Evolutionary conservation across 164 flowering plant genomes (phyloP), one percentile per base, ranked within the genome.

Genomic region (Dillenia suffruticosa): DNA sequence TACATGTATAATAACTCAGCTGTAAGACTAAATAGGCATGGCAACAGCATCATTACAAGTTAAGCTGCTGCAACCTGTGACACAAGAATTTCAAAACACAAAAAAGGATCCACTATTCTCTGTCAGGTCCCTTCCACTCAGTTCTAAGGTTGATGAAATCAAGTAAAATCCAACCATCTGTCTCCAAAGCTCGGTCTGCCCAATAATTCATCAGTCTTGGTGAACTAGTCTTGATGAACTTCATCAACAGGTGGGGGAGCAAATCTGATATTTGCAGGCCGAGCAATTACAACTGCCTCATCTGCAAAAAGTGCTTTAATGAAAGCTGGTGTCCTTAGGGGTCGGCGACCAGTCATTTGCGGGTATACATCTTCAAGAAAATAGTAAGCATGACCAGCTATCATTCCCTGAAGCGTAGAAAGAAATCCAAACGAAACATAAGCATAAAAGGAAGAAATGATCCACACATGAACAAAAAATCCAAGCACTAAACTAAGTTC

Each of bases 301-400:
- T 92, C 97, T 0, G 92, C 92, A 77, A 92, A 95, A 44, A 92
- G 70, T 17, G 89, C 72, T 67, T 83, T 88, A 57, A 95, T 89
- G 51, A 95, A 76, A 4, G 82, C 64, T n/a, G 99, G 99, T 26
- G 99, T 95, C 73, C 59, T 82, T 14, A 95, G 73, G 61, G 96
- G 97, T 44, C 91, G 87, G 7, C 99, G 88, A 16, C 96, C 90
- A 8, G 97, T 86, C 96, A 95, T 85, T 60, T 77, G 56, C 13
- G 99, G 99, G 59, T 95, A 95, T 14, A 95, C 96, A 59, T 89
- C 96, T 74, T 88, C 97, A 16, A 95, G 89, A 64, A 95, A 95
- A 59, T 84, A 95, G 74, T 95, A 95, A 8, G 90, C 96, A 77
- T 92, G 99, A 47, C 99, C 99, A 5, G 99, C 99, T 50, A 90